Evolutionary conservation across 2,329 filamentous ascomycete species (phyloP).

Genomic region (Fusarium lateritium): DNA sequence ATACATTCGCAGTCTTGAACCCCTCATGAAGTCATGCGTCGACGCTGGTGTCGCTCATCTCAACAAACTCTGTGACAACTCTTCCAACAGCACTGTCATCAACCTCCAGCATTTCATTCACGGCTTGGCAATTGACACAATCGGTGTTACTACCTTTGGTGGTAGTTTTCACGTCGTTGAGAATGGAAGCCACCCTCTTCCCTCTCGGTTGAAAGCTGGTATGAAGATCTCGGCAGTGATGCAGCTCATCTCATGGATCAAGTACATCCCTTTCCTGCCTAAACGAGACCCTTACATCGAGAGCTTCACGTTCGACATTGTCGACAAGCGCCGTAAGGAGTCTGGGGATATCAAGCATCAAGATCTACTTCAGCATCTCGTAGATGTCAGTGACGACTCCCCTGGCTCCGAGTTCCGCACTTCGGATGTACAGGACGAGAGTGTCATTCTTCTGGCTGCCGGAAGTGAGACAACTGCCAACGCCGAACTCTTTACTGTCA

Average conservation of each 20-base stretch:
- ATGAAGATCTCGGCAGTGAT: slow-evolving; percentile 16
- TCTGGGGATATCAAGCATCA: background rate
- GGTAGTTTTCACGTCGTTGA: slow-evolving; percentile 10
- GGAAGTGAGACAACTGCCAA: slow-evolving; percentile 14
- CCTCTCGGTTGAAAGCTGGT: slow-evolving; percentile 4
- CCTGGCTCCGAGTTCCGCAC: slow-evolving; percentile 8
- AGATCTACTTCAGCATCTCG: slow-evolving; percentile 11
- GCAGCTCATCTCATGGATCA: slow-evolving; percentile 10
- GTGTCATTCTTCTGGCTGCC: slow-evolving; percentile 7
- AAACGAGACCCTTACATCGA: slow-evolving; percentile 12
- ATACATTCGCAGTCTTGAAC: slow-evolving; percentile 13
- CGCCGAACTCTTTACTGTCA: slow-evolving; percentile 8
- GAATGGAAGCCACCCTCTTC: slow-evolving; percentile 10
- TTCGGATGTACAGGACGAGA: slow-evolving; percentile 8
- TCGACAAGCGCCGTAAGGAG: slow-evolving; percentile 9
- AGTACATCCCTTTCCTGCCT: slow-evolving; percentile 9
- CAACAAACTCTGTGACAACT: slow-evolving; percentile 2
- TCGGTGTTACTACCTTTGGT: slow-evolving; percentile 11
- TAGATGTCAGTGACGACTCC: slow-evolving; percentile 10
- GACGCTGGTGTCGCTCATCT: slow-evolving; percentile 11
- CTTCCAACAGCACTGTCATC: background rate
- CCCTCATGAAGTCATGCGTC: slow-evolving; percentile 9
- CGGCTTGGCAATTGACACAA: slow-evolving; percentile 6
- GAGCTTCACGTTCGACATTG: slow-evolving; percentile 10
- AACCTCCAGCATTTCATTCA: slow-evolving; percentile 16